Percentiles rank a stretch among this genome's conserved stretches.
Conservation (phyloP, 352 stramenopile genomes). For the Globisporangium orthogonon region DNA sequence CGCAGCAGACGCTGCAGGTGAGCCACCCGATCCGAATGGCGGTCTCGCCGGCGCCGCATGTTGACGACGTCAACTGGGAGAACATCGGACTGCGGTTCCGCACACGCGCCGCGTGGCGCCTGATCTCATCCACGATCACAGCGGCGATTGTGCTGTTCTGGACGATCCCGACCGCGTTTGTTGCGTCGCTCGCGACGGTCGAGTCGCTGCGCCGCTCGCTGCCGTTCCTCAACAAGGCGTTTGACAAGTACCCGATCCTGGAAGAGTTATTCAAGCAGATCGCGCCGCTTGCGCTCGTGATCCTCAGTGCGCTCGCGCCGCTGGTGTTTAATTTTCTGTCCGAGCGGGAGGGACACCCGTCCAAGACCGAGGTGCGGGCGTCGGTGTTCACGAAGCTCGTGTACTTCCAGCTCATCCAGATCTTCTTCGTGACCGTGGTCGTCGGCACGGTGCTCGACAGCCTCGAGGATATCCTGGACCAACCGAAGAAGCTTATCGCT, state of each 20-base stretch:
- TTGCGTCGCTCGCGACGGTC: constrained; percentile 62
- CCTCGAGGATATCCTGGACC: constrained; percentile 61
- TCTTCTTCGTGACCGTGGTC: constrained; percentile 78
- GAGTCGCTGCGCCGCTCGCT: constrained; percentile 54
- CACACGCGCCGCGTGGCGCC: constrained; percentile 36
- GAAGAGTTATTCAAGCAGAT: constrained; percentile 68
- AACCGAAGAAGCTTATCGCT: constrained; percentile 54
- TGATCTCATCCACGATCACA: constrained; percentile 53
- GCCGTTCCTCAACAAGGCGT: constrained; percentile 56
- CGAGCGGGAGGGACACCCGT: constrained; percentile 56
- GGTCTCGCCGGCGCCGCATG: constrained; percentile 44
- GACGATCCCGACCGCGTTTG: constrained; percentile 77
- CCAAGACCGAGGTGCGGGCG: constrained; percentile 53
- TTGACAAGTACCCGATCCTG: constrained; percentile 55
- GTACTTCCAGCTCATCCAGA: constrained; percentile 81
- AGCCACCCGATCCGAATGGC: constrained; percentile 49
- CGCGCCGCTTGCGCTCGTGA: constrained; percentile 52
- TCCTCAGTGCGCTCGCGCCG: constrained; percentile 50
- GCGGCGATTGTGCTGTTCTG: constrained; percentile 70
- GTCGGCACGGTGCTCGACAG: constrained; percentile 73
- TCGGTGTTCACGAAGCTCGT: constrained; percentile 70
- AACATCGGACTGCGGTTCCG: constrained; percentile 60
- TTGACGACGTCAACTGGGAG: constrained; percentile 67
- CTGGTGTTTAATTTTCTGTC: constrained; percentile 66
- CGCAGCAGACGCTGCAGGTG: constrained; percentile 61